Conservation (phyloP, 805 yeast genomes). For the Candida rishiriensis region DNA sequence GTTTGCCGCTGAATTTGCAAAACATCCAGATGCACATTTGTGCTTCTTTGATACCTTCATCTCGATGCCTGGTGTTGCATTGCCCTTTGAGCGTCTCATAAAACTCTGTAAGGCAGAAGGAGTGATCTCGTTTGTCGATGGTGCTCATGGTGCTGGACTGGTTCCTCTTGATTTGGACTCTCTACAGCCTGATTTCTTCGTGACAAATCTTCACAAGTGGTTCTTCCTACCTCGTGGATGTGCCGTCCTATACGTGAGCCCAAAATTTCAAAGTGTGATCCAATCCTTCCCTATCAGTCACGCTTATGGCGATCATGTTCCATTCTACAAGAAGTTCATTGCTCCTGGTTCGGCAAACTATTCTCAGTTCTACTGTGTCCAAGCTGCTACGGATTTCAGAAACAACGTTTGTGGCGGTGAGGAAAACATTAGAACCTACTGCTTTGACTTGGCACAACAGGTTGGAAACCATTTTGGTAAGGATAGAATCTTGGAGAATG, state of each 20-base stretch:
- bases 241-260: conserved; percentile 55
- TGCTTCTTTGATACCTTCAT: conserved; percentile 54
- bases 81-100: conserved; percentile 52
- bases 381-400: conserved; percentile 52
- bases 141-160: conserved; percentile 66
- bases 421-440: conserved; percentile 44
- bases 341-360: conserved; percentile 48
- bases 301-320: conserved; percentile 34
- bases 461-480: conserved; percentile 40
- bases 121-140: conserved; percentile 59
- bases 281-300: conserved; percentile 60
- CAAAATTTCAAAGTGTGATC: conserved; percentile 42
- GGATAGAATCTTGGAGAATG: conserved; percentile 33
- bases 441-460: conserved; percentile 37
- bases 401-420: conserved; percentile 58
- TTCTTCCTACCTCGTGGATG: conserved; percentile 51
- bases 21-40: conserved; percentile 30
- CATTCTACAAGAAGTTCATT: conserved; percentile 42
- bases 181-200: conserved; percentile 54
- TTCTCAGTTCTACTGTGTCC: conserved; percentile 38
- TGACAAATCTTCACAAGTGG: conserved; percentile 71
- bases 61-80: conserved; percentile 57
- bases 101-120: conserved; percentile 40
- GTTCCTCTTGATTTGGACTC: conserved; percentile 38
- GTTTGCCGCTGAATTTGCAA: conserved; percentile 27